phyloP scores from a whole-genome alignment of 192 early-diverging fungal genomes.

The Martensiomyces pterosporus region DNA sequence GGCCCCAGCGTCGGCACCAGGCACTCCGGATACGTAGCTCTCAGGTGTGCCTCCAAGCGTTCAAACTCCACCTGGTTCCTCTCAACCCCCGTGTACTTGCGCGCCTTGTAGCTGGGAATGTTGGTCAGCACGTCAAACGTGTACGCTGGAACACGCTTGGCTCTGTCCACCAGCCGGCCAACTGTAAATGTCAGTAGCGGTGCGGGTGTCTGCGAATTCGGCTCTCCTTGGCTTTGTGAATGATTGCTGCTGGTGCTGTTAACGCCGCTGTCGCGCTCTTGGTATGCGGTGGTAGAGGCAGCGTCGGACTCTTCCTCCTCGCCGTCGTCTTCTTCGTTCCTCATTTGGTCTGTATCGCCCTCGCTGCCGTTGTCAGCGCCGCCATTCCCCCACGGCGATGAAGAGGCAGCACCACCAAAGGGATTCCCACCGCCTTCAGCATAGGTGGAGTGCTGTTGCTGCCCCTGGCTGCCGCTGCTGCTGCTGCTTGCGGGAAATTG shows the following conservation, averaged over 20 bases:
- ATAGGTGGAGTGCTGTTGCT: too few relatives aligned
- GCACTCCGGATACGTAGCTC: constrained; percentile 51
- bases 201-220: background rate
- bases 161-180: constrained; percentile 43
- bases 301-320: too few relatives aligned
- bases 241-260: background rate
- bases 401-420: too few relatives aligned
- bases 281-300: too few relatives aligned
- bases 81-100: constrained; percentile 46
- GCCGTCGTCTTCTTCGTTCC: too few relatives aligned
- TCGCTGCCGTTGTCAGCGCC: too few relatives aligned
- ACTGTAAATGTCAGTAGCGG: constrained; percentile 37
- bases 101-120: constrained; percentile 42
- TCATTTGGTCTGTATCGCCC: too few relatives aligned
- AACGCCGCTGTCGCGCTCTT: background rate
- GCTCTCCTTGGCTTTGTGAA: background rate
- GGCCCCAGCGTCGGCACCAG: constrained; percentile 46
- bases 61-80: constrained; percentile 50
- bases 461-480: too few relatives aligned
- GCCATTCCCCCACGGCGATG: too few relatives aligned
- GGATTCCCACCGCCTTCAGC: too few relatives aligned
- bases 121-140: constrained; percentile 41
- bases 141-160: constrained; percentile 33
- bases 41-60: constrained; percentile 45
- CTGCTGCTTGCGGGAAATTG: background rate